Evolutionary conservation across 2,329 filamentous ascomycete genomes (phyloP), one percentile per base, ranked within the genome.

Genomic region (Xylariaceae sp.): DNA sequence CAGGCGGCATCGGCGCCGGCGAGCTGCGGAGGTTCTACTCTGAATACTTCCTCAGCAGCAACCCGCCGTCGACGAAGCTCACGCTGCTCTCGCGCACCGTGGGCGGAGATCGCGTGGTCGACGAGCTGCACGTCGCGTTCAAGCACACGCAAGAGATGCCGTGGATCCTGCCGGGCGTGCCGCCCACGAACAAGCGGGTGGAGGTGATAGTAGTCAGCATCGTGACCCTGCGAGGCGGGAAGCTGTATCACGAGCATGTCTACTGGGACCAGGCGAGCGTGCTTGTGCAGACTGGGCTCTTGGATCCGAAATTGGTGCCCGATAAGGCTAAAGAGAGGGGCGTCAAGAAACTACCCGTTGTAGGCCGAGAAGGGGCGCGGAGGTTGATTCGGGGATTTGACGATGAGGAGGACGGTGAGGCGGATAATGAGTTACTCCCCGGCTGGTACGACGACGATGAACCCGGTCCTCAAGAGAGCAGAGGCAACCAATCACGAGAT

Each of bases 261-360:
- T 77, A 80, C 8, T 89, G 86, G 86, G 86, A 89, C 50, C 85
- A 88, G 63, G 83, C 77, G 0, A 87, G 81, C 0, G 82, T 82
- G 7, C 69, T 89, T n/a, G 71, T 78, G 4, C 86, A 89, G 63
- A 66, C 82, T 5, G 86, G 84, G 0, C 64, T 87, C 29, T 61
- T 89, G 27, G 73, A 77, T 32, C 73, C 72, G 0, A 68, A 68
- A 0, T 11, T 73, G 0, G 43, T 77, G 0, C 72, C 76, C 0
- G 63, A 72, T 9, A 61, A 63, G 21, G 70, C 69, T 0, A 67
- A 64, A 16, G 67, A 71, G 8, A 56, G 63, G 5, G 75, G 74
- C 0, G 67, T 77, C 0, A 61, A 68, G 56, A 67, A 58, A 2
- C 53, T 78, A 8, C 76, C 76, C 0, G 66, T 78, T 0, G 68